A percentile compares a stretch with the other conserved stretches of the same genome.
These are phyloP conservation scores for Starmerella etchellsii DNA, from an alignment of 805 yeast genomes.

Conservation along the genomic window DNA sequence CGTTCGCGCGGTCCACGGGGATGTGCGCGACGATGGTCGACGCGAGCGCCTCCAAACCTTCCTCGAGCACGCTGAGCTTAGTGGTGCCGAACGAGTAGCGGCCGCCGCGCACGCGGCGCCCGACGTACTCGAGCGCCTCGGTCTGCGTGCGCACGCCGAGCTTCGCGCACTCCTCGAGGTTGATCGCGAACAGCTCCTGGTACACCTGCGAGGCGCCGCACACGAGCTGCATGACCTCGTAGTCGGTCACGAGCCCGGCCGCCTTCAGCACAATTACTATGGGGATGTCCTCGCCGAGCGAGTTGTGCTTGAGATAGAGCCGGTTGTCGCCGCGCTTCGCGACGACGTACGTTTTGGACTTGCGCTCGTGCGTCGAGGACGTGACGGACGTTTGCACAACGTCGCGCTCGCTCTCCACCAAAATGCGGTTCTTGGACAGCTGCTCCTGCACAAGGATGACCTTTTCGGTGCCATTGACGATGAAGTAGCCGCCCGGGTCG, in stretches of 20 bases:
- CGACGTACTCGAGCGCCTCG: slow-evolving; percentile 85
- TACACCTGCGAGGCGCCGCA: slow-evolving; percentile 81
- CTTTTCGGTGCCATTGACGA: slow-evolving; percentile 82
- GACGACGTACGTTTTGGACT: slow-evolving; percentile 90
- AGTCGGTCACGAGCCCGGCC: slow-evolving; percentile 83
- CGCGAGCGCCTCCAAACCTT: slow-evolving; percentile 83
- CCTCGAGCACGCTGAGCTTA: slow-evolving; percentile 67
- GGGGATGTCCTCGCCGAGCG: slow-evolving; percentile 89
- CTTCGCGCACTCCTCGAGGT: slow-evolving; percentile 85
- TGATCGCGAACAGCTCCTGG: slow-evolving; percentile 85
- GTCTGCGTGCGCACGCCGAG: slow-evolving; percentile 79
- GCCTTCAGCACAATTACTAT: slow-evolving; percentile 88
- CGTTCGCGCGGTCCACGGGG: slow-evolving; percentile 53
- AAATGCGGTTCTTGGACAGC: slow-evolving; percentile 89
- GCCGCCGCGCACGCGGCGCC: slow-evolving; percentile 83
- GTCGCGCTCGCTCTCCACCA: slow-evolving; percentile 92
- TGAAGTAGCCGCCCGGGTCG: slow-evolving; percentile 97
- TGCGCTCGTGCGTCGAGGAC: slow-evolving; percentile 94
- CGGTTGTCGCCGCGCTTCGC: slow-evolving; percentile 62
- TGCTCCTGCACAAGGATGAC: slow-evolving; percentile 96
- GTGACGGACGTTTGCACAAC: slow-evolving; percentile 97
- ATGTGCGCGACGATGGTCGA: slow-evolving; percentile 93
- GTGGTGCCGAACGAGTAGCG: slow-evolving; percentile 32
- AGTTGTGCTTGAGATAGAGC: slow-evolving; percentile 86
- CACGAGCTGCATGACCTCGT: slow-evolving; percentile 85